phyloP scores from a whole-genome alignment of 495 filamentous ascomycete species.

The Hypoxylon lenormandii region DNA sequence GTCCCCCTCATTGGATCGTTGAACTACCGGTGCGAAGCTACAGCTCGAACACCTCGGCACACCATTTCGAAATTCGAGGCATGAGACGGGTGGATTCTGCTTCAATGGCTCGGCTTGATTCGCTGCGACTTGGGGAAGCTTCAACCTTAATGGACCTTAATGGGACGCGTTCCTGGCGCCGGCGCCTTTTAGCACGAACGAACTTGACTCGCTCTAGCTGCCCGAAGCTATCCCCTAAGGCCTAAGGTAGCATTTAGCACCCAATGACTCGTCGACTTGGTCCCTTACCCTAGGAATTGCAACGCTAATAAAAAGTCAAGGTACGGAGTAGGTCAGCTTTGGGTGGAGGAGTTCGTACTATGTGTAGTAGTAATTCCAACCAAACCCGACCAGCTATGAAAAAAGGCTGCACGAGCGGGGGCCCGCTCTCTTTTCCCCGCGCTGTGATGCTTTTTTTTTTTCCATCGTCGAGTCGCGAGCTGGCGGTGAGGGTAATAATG shows the following conservation, averaged over 20 bases:
- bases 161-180: conserved; percentile 30
- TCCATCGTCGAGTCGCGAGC: not conserved
- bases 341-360: no score
- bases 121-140: conserved; percentile 18
- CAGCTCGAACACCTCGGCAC: not conserved
- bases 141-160: conserved; percentile 19
- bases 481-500: conserved; percentile 12
- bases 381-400: no score
- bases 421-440: conserved; percentile 11
- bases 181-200: not conserved
- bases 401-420: not conserved
- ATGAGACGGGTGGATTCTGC: not conserved
- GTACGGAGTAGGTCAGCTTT: no score
- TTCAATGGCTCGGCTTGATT: not conserved
- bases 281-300: not conserved
- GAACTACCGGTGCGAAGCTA: conserved; percentile 4
- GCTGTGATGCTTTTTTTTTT: conserved; percentile 17
- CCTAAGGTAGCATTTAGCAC: conserved; percentile 17
- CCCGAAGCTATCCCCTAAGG: conserved; percentile 17
- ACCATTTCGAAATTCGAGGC: not conserved
- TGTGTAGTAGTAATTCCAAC: no score
- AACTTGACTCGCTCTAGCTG: not conserved
- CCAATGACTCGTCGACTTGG: conserved; percentile 27
- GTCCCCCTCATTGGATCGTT: no score
- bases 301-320: not conserved